These are phyloP conservation scores for Lentinula boryana DNA, from an alignment of 768 basidiomycete genomes.

Conservation along the genomic window DNA sequence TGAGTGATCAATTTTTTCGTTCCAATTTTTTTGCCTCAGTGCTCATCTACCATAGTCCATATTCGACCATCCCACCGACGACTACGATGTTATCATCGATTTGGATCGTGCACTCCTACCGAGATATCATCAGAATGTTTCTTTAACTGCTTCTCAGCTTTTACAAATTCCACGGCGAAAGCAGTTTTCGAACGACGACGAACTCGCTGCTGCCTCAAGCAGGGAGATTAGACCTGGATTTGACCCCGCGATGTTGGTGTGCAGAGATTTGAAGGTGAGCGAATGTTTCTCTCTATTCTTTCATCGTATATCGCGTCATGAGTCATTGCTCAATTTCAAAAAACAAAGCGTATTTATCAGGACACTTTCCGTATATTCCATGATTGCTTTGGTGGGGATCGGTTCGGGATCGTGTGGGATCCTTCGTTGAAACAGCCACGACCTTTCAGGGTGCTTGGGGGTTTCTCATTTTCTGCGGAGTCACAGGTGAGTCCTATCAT, in stretches of 20 bases:
- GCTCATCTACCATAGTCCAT: conserved; percentile 49
- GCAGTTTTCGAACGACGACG: conserved; percentile 40
- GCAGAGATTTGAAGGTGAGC: conserved; percentile 56
- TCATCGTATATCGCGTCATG: too few species aligned
- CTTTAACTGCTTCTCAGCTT: conserved; percentile 43
- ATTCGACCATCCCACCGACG: conserved; percentile 75
- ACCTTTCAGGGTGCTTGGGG: conserved; percentile 76
- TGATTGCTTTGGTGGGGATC: conserved; percentile 73
- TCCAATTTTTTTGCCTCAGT: conserved; percentile 1
- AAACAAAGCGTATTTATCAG: conserved; percentile 55
- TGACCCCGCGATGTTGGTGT: conserved; percentile 68
- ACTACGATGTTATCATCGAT: conserved; percentile 83
- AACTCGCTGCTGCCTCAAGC: conserved; percentile 4
- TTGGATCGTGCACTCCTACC: conserved; percentile 61
- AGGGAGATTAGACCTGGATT: conserved; percentile 57
- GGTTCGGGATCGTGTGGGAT: conserved; percentile 86
- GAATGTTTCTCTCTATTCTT: neutral
- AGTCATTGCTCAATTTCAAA: too few species aligned
- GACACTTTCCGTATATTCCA: conserved; percentile 81
- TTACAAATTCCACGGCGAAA: conserved; percentile 14
- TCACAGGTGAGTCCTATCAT: conserved; percentile 3
- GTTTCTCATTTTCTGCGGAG: conserved; percentile 57
- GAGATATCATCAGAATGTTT: conserved; percentile 69
- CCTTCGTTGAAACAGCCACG: conserved; percentile 55
- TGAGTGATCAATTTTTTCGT: neutral